These are phyloP conservation scores for Clathrospora elynae DNA, from an alignment of 2,329 filamentous ascomycete species.

Conservation along the genomic window DNA sequence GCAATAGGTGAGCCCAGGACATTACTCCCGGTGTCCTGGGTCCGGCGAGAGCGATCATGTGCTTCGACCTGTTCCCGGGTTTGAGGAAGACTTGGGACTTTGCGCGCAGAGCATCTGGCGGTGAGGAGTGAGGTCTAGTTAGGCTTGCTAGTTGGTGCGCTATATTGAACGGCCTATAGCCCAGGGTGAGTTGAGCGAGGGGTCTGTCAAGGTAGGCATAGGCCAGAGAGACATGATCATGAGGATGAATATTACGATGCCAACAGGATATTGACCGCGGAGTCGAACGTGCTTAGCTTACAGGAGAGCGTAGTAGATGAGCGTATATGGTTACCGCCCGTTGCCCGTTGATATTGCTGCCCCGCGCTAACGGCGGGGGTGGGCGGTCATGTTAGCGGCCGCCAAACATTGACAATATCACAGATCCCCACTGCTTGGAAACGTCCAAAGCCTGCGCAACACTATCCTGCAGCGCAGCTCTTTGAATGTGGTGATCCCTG, in stretches of 20 bases:
- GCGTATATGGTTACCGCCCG: constrained; percentile 4
- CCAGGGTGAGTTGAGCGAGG: constrained; percentile 2
- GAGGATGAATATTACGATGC: background rate
- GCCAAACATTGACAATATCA: constrained; percentile 10
- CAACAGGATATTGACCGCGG: background rate
- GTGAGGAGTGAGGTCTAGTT: constrained; percentile 21
- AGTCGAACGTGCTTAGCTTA: background rate
- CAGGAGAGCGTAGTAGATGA: constrained; percentile 5
- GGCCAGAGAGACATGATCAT: background rate
- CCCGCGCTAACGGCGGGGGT: constrained; percentile 19
- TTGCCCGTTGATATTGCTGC: too few relatives aligned
- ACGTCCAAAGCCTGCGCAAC: constrained; percentile 14
- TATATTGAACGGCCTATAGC: constrained; percentile 15
- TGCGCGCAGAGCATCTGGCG: constrained; percentile 3
- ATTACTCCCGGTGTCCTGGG: constrained; percentile 12
- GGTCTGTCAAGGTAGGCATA: background rate
- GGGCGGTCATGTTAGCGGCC: constrained; percentile 7
- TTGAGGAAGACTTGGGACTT: background rate
- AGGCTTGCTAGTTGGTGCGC: constrained; percentile 23
- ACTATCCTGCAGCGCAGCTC: constrained; percentile 11
- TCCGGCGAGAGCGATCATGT: constrained; percentile 24
- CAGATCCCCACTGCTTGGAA: constrained; percentile 7
- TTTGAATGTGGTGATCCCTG: constrained; percentile 19
- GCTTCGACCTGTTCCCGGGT: constrained; percentile 5
- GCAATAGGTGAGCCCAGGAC: constrained; percentile 49